Percentiles rank a stretch among this genome's conserved stretches.
Evolutionary conservation across 2,329 filamentous ascomycete species (phyloP).

Genomic region (Penicillium sp.): DNA sequence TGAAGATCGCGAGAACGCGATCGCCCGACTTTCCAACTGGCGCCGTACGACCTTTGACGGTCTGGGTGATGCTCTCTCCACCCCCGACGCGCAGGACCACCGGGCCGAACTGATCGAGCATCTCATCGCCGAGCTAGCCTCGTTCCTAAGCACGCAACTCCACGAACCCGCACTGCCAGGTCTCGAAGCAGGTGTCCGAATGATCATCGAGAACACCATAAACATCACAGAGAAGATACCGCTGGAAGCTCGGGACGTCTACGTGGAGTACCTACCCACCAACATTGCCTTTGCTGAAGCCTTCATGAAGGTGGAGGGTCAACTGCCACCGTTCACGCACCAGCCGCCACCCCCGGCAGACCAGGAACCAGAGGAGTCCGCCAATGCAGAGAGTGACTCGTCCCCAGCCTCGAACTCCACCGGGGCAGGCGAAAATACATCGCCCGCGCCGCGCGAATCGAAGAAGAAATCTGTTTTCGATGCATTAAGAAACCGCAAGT

Average conservation of each 20-base stretch:
- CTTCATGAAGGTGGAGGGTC: conserved; percentile 82
- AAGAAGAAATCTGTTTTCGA: conserved; percentile 50
- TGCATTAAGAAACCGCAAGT: conserved; percentile 44
- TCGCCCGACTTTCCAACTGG: conserved; percentile 88
- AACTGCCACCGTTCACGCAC: conserved; percentile 61
- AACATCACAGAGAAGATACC: conserved; percentile 85
- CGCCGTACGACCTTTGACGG: conserved; percentile 91
- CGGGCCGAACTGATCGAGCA: conserved; percentile 70
- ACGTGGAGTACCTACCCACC: conserved; percentile 82
- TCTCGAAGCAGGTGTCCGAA: conserved; percentile 83
- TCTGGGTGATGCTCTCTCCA: conserved; percentile 71
- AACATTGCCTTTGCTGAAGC: conserved; percentile 70
- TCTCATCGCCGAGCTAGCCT: conserved; percentile 70
- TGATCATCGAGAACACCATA: conserved; percentile 91
- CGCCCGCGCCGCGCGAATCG: conserved; percentile 27
- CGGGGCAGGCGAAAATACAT: conserved; percentile 16
- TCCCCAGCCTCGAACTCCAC: conserved; percentile 28
- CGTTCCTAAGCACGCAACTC: conserved; percentile 73
- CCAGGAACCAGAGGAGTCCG: conserved; percentile 21
- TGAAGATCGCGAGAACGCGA: conserved; percentile 87
- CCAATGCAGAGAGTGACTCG: conserved; percentile 23
- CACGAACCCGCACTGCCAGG: conserved; percentile 76
- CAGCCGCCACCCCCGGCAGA: conserved; percentile 23
- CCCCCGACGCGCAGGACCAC: conserved; percentile 68
- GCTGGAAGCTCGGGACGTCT: conserved; percentile 87